phyloP scores from a whole-genome alignment of 192 early-diverging fungal species.

The Linnemannia elongata region DNA sequence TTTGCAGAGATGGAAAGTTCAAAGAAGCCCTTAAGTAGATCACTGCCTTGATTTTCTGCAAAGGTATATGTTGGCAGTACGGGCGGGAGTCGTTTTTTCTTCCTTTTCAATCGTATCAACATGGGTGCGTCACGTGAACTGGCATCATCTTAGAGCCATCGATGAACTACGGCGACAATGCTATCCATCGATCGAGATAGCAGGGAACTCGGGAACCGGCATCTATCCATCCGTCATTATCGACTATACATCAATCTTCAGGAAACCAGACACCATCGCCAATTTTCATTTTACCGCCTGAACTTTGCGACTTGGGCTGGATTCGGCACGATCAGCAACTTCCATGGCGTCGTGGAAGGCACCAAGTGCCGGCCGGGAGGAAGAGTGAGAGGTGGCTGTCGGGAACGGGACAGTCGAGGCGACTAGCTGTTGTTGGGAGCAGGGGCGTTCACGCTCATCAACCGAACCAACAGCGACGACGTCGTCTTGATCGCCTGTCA shows the following conservation, averaged over 20 bases:
- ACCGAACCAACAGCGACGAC: not conserved
- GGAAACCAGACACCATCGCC: not conserved
- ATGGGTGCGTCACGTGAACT: slow-evolving; percentile 43
- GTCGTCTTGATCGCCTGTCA: not conserved
- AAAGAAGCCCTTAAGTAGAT: not conserved
- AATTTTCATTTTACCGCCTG: not conserved
- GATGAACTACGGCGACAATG: not conserved
- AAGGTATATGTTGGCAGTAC: not conserved
- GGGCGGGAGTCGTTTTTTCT: slow-evolving; percentile 16
- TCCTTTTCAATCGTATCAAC: slow-evolving; percentile 48
- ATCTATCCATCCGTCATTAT: slow-evolving; percentile 17
- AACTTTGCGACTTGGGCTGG: not conserved
- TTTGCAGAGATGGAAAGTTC: no score
- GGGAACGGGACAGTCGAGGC: not conserved
- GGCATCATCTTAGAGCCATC: not conserved
- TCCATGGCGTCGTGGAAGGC: not conserved
- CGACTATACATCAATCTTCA: not conserved
- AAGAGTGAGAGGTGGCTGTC: not conserved
- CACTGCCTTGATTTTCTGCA: not conserved
- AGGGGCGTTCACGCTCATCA: not conserved
- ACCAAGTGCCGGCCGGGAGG: not conserved
- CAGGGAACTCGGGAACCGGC: not conserved
- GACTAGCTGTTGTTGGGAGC: not conserved
- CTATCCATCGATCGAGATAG: slow-evolving; percentile 15
- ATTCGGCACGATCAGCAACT: not conserved